Evolutionary conservation across 768 basidiomycete species (phyloP), one percentile per base, ranked within the genome.

Genomic region (Termitomyces sp.): DNA sequence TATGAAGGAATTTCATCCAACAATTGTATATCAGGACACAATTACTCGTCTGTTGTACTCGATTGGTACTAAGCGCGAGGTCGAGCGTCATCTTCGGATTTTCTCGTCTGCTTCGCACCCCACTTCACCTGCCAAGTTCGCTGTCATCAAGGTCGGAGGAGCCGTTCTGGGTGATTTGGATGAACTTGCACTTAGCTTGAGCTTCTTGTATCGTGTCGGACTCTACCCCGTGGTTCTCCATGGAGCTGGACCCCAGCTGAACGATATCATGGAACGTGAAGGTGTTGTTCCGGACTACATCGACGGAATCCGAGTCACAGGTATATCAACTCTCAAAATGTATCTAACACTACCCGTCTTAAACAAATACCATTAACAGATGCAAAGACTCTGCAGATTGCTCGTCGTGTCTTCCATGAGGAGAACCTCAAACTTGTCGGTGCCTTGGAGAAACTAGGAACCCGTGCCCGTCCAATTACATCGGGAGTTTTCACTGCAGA

Each of bases 211-310:
- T 73, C 85, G 94, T 32, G 88, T 99, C 47, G 97, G 97, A 3
- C 82, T 99, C n/a, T 99, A 96, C 74, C 97, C 97, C 0, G 89
- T 99, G 57, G 85, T 99, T 48, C 81, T 99, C 5, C 97, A 99
- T 74, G 97, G 97, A 48, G 96, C 87, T 58, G 96, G 96, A 26
- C 96, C 94, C 21, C 95, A 97, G 67, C 73, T 96, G 60, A 99
- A 99, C 74, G 85, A 87, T 57, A 92, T 97, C 62, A 86, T 99
- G 58, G 93, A 98, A 65, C 73, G 82, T 22, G 95, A 93, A 66
- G 97, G 97, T 32, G 85, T 98, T 50, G 81, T 94, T 22, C 95
- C 97, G 1, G 94, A 98, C 71, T 98, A 98, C 72, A 93, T 90
- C 60, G 95, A 98, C 66, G 96, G 97, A 35, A 98, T 99, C 63